Evolutionary conservation across 108 stramenopile genomes (phyloP), one percentile per base, ranked within the genome.

Genomic region (Skeletonema menzelii): DNA sequence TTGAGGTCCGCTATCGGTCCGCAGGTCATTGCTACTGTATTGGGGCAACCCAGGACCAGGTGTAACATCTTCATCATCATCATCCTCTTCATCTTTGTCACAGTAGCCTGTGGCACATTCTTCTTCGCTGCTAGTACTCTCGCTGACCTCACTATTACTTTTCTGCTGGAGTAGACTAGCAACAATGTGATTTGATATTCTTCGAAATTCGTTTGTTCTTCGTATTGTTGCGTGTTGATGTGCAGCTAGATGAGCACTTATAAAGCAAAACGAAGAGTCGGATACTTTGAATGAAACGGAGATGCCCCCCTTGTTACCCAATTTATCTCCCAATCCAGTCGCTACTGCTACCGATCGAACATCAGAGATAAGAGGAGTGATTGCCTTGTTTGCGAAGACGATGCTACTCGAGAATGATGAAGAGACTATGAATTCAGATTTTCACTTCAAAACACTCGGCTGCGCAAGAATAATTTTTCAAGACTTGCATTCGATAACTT

Each of bases 251-350:
- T 99, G 98, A 34, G 82, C 80, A 72, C 91, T 96, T 14, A 98
- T 84, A 73, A 99, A 94, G 83, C 96, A 95, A 27, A 98, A 42
- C 13, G 60, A 56, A 17, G 94, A 85, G 72, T 95, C 95, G 61
- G 91, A 91, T 40, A 95, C 77, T 31, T 85, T 73, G 35, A 97
- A 32, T n/a, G 96, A 78, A 19, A 97, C 72, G 24, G 80, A 69
- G 38, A 92, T 93, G 40, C 97, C 99, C 27, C 99, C 99, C 73
- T 99, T 99, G 82, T 99, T 99, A 40, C 99, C 99, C 91, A 98
- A 59, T 20, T 31, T 85, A 19, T 78, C 77, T 28, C 66, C 77
- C 10, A 78, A 63, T 44, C 77, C 77, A 27, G 77, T 78, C 5
- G 77, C 66, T 26, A 68, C 47, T 14, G 77, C 72, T n/a, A 58